Percentiles rank a stretch among this genome's conserved stretches.
These are phyloP conservation scores for Malus sylvestris DNA, from an alignment of 306 rosid genomes.

Conservation along the genomic window DNA sequence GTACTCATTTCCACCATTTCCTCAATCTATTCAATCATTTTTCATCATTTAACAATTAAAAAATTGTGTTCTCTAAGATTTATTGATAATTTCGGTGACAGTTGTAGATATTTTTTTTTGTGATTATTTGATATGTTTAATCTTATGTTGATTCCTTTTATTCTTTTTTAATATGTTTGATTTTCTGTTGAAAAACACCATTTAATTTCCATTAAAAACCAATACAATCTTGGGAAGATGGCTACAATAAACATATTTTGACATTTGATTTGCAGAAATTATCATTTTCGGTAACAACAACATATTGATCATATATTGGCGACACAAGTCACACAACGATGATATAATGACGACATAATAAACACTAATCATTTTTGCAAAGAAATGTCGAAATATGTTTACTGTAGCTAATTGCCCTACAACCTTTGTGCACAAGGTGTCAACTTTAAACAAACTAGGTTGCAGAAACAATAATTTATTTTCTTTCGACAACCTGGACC, in stretches of 20 bases:
- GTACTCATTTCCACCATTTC: constrained; percentile 11
- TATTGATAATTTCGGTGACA: background rate
- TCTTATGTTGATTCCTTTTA: too few relatives aligned
- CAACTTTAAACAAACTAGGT: background rate
- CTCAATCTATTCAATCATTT: background rate
- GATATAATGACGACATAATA: too few relatives aligned
- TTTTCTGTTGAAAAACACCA: background rate
- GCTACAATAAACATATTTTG: too few relatives aligned
- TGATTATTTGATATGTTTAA: background rate
- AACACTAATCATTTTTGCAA: too few relatives aligned
- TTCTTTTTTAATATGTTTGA: background rate
- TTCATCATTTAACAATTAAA: background rate
- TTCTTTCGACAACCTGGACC: background rate
- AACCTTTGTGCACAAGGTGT: background rate
- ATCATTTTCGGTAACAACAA: too few relatives aligned
- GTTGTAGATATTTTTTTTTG: background rate
- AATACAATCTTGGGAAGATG: background rate
- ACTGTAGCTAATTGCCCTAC: background rate
- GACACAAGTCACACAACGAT: too few relatives aligned
- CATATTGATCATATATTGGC: too few relatives aligned
- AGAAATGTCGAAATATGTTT: background rate
- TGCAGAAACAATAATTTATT: background rate
- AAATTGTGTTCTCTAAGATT: too few relatives aligned
- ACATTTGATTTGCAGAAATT: too few relatives aligned
- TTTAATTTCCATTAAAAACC: background rate